Conservation (phyloP, 129 eudicot species). For the Centrapalus pauciflorus region DNA sequence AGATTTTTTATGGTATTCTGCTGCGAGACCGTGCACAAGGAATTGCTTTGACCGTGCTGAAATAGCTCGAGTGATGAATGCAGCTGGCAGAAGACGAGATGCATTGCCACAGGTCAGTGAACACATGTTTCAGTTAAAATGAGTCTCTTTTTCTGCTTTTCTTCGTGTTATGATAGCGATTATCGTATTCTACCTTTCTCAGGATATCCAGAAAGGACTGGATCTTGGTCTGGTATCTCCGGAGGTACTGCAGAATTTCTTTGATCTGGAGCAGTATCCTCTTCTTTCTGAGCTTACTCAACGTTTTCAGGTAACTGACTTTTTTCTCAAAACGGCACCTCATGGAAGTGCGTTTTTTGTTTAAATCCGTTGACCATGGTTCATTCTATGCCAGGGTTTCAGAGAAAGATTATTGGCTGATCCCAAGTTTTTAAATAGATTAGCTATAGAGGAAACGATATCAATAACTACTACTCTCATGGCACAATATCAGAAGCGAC, state of each 20-base stretch:
- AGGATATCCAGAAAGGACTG: constrained; percentile 93
- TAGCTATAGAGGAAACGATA: constrained; percentile 95
- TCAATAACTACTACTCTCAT: constrained; percentile 86
- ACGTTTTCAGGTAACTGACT: constrained; percentile 70
- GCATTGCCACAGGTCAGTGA: constrained; percentile 93
- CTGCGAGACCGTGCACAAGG: constrained; percentile 89
- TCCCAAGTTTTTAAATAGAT: constrained; percentile 80
- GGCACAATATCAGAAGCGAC: constrained; percentile 90
- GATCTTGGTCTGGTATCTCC: constrained; percentile 99
- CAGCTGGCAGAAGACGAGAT: constrained; percentile 92
- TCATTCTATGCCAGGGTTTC: constrained; percentile 64
- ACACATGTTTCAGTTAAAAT: background rate
- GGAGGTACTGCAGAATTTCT: constrained; percentile 83
- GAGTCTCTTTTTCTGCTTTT: constrained; percentile 1
- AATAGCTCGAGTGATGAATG: constrained; percentile 97
- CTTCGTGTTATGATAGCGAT: too few relatives aligned
- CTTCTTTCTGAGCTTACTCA: constrained; percentile 69
- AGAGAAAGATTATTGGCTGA: constrained; percentile 93
- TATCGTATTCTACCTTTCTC: constrained; percentile 17
- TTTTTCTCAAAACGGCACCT: background rate
- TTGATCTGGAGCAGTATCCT: constrained; percentile 91
- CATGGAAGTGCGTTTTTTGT: background rate
- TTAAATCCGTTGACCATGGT: background rate
- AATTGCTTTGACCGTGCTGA: constrained; percentile 99
- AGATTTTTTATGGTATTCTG: constrained; percentile 99